A percentile compares a stretch with the other conserved stretches of the same genome.
Conservation (phyloP, 2,329 filamentous ascomycete species). For the Simplicillium aogashimaense region DNA sequence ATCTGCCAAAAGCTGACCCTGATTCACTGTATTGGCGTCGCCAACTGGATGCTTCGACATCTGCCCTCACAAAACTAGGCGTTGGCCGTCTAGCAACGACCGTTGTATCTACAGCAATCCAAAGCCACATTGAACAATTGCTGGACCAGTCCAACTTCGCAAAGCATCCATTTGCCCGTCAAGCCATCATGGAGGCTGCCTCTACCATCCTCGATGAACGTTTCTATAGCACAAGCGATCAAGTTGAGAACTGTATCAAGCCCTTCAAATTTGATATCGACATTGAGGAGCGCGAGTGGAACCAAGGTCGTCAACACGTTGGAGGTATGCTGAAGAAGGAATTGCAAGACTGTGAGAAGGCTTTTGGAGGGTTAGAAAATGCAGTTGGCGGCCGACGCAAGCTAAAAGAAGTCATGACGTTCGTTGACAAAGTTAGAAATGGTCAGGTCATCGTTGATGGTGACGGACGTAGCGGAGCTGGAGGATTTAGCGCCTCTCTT, state of each 20-base stretch:
- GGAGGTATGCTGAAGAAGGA: slow-evolving; percentile 76
- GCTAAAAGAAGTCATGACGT: slow-evolving; percentile 78
- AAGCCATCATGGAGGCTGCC: slow-evolving; percentile 87
- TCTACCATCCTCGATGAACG: slow-evolving; percentile 85
- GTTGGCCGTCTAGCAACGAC: slow-evolving; percentile 88
- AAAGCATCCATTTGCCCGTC: slow-evolving; percentile 80
- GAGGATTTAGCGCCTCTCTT: slow-evolving; percentile 83
- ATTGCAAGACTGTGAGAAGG: slow-evolving; percentile 71
- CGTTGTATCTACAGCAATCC: slow-evolving; percentile 80
- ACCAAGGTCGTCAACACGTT: slow-evolving; percentile 74
- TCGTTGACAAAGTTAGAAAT: slow-evolving; percentile 81
- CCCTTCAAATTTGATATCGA: slow-evolving; percentile 98
- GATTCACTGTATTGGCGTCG: slow-evolving; percentile 87
- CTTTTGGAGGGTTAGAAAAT: slow-evolving; percentile 66
- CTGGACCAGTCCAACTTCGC: slow-evolving; percentile 76
- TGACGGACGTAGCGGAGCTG: slow-evolving; percentile 73
- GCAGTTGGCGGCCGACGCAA: slow-evolving; percentile 74
- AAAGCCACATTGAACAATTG: slow-evolving; percentile 71
- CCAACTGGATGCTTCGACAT: slow-evolving; percentile 86
- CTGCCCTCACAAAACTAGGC: slow-evolving; percentile 84
- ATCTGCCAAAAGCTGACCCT: slow-evolving; percentile 76
- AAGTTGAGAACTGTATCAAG: slow-evolving; percentile 98
- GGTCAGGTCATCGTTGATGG: slow-evolving; percentile 80
- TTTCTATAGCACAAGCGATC: slow-evolving; percentile 94
- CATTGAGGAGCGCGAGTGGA: slow-evolving; percentile 84